phyloP scores from a whole-genome alignment of 257 asterid species.

The Solanum clarkiae region DNA sequence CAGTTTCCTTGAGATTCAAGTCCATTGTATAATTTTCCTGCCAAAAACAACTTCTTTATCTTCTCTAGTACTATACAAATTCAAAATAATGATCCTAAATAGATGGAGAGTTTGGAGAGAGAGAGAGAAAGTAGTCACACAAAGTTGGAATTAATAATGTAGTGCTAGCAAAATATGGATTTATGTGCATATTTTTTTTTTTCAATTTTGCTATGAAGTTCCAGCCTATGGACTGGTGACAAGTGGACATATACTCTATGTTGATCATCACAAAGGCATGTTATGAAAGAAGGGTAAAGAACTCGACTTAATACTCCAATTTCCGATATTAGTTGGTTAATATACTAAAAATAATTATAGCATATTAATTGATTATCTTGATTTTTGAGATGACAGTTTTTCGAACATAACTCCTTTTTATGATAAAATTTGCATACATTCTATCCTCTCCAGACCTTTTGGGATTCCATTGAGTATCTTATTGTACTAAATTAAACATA shows the following conservation, averaged over 20 bases:
- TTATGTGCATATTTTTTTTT: slow-evolving; percentile 27
- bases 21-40: slow-evolving; percentile 5
- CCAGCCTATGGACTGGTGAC: slow-evolving; percentile 18
- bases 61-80: background rate
- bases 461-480: too few relatives aligned
- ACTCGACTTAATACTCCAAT: background rate
- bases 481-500: too few relatives aligned
- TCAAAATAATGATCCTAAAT: background rate
- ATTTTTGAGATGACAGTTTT: too few relatives aligned
- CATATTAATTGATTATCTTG: too few relatives aligned
- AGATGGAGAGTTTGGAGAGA: background rate
- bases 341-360: too few relatives aligned
- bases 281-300: background rate
- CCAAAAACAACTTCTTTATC: background rate
- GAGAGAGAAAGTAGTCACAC: background rate
- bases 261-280: slow-evolving; percentile 46
- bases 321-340: too few relatives aligned
- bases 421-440: too few relatives aligned
- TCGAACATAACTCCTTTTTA: accelerated
- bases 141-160: background rate
- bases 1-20: slow-evolving; percentile 31
- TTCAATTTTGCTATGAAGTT: slow-evolving; percentile 10
- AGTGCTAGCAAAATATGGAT: slow-evolving; percentile 3
- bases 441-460: too few relatives aligned
- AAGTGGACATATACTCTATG: slow-evolving; percentile 32